Evolutionary conservation across 2,329 filamentous ascomycete genomes (phyloP).

Genomic region (Capronia americana): DNA sequence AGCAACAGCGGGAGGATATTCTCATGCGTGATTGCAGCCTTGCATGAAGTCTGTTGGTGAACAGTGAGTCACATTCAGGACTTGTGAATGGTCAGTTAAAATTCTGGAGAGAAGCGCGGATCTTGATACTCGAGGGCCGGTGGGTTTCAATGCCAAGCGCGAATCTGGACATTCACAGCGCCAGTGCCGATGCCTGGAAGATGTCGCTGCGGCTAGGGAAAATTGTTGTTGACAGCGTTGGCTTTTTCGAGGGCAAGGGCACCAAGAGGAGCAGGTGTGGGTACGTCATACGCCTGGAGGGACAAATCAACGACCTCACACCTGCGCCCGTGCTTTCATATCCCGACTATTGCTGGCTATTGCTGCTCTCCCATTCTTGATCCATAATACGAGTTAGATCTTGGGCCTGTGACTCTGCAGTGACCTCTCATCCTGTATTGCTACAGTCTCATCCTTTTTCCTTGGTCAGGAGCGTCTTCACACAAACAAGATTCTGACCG

Average conservation of each 20-base stretch:
- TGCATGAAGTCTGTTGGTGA: constrained; percentile 2
- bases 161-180: neutral
- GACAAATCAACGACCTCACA: constrained; percentile 14
- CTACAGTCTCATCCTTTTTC: neutral
- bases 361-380: neutral
- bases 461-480: constrained; percentile 3
- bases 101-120: constrained; percentile 8
- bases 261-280: neutral
- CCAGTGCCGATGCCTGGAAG: neutral
- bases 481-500: neutral
- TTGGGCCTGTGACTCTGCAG: neutral
- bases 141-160: constrained; percentile 1
- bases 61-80: constrained; percentile 21
- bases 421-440: neutral
- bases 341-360: constrained; percentile 1
- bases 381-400: neutral
- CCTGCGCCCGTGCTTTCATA: constrained; percentile 19
- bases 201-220: neutral
- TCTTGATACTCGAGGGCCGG: neutral
- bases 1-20: neutral
- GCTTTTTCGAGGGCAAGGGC: neutral
- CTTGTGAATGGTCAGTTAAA: constrained; percentile 19
- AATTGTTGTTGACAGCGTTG: neutral
- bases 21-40: constrained; percentile 6
- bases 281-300: constrained; percentile 16